These are phyloP conservation scores for Xylariales sp. DNA, from an alignment of 2,329 filamentous ascomycete genomes.

Conservation along the genomic window DNA sequence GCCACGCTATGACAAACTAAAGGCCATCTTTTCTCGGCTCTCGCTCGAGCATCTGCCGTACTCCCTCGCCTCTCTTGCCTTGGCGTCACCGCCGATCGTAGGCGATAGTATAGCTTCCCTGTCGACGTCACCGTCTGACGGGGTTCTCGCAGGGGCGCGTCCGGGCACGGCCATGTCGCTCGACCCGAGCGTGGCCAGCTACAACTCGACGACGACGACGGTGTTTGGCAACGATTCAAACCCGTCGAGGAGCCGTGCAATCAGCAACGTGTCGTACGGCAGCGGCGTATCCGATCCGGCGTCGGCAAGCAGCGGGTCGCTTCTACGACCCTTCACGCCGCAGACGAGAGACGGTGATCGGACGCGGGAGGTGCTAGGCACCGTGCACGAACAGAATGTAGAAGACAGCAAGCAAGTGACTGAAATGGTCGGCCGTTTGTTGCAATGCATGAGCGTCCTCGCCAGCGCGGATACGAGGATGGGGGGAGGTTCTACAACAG, in stretches of 20 bases:
- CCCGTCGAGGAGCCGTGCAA: conserved; percentile 75
- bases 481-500: conserved; percentile 64
- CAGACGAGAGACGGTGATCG: conserved; percentile 49
- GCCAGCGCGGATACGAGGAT: conserved; percentile 73
- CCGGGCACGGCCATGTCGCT: conserved; percentile 81
- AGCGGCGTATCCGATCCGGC: conserved; percentile 58
- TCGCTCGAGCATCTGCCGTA: conserved; percentile 80
- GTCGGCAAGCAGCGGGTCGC: conserved; percentile 54
- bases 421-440: conserved; percentile 92
- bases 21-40: conserved; percentile 88
- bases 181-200: conserved; percentile 80
- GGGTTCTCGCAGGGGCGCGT: conserved; percentile 52
- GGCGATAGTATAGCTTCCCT: conserved; percentile 60
- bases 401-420: conserved; percentile 84
- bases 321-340: conserved; percentile 64
- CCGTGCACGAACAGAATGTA: conserved; percentile 67
- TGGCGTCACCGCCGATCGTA: conserved; percentile 65
- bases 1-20: conserved; percentile 87
- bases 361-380: conserved; percentile 45
- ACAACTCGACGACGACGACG: conserved; percentile 82
- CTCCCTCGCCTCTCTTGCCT: conserved; percentile 62
- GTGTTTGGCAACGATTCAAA: conserved; percentile 75
- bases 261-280: conserved; percentile 82
- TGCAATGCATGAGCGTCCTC: conserved; percentile 94
- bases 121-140: conserved; percentile 60